Conservation (phyloP, 2,329 filamentous ascomycete genomes). For the Colletotrichum magnum region DNA sequence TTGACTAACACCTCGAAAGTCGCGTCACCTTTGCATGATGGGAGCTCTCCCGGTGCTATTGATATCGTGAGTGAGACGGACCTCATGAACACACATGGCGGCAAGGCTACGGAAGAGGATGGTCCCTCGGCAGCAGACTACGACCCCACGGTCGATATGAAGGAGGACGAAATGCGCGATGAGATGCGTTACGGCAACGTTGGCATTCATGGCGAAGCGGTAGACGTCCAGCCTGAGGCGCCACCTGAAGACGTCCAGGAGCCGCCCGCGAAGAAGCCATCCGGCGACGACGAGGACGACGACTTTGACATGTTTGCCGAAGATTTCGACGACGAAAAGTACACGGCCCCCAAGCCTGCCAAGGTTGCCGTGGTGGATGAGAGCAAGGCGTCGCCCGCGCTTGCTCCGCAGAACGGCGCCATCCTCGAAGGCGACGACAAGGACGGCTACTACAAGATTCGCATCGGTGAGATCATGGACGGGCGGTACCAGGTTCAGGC, state of each 20-base stretch:
- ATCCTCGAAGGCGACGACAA: slow-evolving; percentile 94
- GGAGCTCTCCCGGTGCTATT: slow-evolving; percentile 71
- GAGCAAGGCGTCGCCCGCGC: slow-evolving; percentile 61
- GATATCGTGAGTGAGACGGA: slow-evolving; percentile 77
- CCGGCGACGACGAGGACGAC: slow-evolving; percentile 70
- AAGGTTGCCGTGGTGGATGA: slow-evolving; percentile 58
- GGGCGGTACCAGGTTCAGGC: slow-evolving; percentile 91
- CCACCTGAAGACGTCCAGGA: slow-evolving; percentile 48
- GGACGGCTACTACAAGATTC: slow-evolving; percentile 96
- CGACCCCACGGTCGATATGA: slow-evolving; percentile 89
- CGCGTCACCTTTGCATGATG: slow-evolving; percentile 63
- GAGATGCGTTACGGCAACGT: slow-evolving; percentile 73
- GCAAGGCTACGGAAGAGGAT: slow-evolving; percentile 66
- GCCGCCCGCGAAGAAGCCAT: slow-evolving; percentile 56
- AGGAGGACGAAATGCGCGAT: slow-evolving; percentile 82
- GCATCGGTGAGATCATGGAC: slow-evolving; percentile 90
- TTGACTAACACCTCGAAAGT: slow-evolving; percentile 51
- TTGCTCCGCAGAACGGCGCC: slow-evolving; percentile 72
- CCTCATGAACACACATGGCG: slow-evolving; percentile 72
- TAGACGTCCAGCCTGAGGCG: slow-evolving; percentile 44
- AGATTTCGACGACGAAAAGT: slow-evolving; percentile 78
- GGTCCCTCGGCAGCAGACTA: slow-evolving; percentile 94
- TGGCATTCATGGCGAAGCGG: slow-evolving; percentile 62
- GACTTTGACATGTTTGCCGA: slow-evolving; percentile 94
- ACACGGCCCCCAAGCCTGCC: slow-evolving; percentile 65